A percentile compares a stretch with the other conserved stretches of the same genome.
These are phyloP conservation scores for Tetrapyrgos nigripes DNA, from an alignment of 1,284 basidiomycete species.

Conservation along the genomic window DNA sequence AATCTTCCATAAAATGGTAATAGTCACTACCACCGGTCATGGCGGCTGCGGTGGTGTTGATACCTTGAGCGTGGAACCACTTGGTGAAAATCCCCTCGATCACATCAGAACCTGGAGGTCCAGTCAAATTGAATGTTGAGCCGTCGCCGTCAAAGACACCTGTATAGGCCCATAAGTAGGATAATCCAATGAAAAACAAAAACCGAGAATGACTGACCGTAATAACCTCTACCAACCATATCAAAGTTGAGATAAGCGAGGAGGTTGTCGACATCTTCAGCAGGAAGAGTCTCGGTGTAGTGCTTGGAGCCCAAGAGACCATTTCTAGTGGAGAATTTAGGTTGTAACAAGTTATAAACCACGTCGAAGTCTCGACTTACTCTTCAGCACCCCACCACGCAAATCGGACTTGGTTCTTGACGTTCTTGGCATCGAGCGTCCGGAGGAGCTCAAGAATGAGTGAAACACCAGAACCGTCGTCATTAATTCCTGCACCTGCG, in stretches of 20 bases:
- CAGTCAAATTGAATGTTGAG: constrained; percentile 4
- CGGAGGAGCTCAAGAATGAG: constrained; percentile 30
- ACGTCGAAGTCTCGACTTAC: neutral
- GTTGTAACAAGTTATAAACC: neutral
- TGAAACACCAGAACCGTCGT: constrained; percentile 32
- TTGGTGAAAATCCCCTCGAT: constrained; percentile 9
- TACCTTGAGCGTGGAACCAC: constrained; percentile 5
- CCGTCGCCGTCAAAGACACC: constrained; percentile 16
- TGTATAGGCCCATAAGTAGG: neutral
- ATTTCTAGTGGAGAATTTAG: constrained; percentile 11
- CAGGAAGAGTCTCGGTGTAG: constrained; percentile 23
- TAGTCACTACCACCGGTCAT: constrained; percentile 8
- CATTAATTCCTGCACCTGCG: constrained; percentile 36
- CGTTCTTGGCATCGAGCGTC: constrained; percentile 15
- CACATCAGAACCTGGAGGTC: constrained; percentile 10
- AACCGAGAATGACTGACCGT: neutral
- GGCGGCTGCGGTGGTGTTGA: constrained; percentile 1
- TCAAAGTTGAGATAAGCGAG: constrained; percentile 16
- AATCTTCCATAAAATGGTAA: constrained; percentile 10
- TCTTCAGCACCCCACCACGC: constrained; percentile 35
- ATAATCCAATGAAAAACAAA: neutral
- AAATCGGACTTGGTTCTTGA: constrained; percentile 32
- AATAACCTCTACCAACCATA: constrained; percentile 11
- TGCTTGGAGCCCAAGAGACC: constrained; percentile 32
- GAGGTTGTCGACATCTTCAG: constrained; percentile 6